phyloP scores from a whole-genome alignment of 164 flowering plant genomes.

The Annona squamosa region DNA sequence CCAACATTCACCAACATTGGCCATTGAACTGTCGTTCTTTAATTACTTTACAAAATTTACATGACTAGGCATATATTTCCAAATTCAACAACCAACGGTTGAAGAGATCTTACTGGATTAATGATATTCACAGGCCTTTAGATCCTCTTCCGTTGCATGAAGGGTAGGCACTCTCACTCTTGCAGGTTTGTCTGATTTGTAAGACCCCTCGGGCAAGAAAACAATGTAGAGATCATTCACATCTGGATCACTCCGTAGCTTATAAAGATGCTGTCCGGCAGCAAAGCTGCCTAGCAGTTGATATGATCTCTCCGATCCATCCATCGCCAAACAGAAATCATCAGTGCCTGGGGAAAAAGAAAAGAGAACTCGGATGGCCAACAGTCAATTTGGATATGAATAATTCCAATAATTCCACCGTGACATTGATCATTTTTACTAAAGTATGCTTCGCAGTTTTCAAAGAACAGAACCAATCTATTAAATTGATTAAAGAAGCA shows the following conservation, averaged over 20 bases:
- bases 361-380: not conserved
- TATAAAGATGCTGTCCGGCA: constrained; percentile 58
- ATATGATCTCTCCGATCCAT: constrained; percentile 76
- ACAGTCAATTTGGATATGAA: not conserved
- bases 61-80: not conserved
- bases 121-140: constrained; percentile 27
- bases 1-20: too few species aligned
- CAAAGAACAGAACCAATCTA: too few species aligned
- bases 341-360: constrained; percentile 40
- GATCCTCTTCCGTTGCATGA: constrained; percentile 46
- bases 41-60: not conserved
- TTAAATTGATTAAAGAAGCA: too few species aligned
- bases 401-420: too few species aligned
- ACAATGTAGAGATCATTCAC: constrained; percentile 29
- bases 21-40: too few species aligned
- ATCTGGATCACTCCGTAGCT: constrained; percentile 26
- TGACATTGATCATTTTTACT: too few species aligned
- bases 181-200: constrained; percentile 16
- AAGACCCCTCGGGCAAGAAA: constrained; percentile 35
- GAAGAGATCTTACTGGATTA: not conserved
- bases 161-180: constrained; percentile 66
- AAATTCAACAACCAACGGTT: not conserved
- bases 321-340: constrained; percentile 72
- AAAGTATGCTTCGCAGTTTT: too few species aligned
- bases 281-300: constrained; percentile 79